Evolutionary conservation across 1,284 basidiomycete genomes (phyloP), one percentile per base, ranked within the genome.

Genomic region (Rugosomyces carneus): DNA sequence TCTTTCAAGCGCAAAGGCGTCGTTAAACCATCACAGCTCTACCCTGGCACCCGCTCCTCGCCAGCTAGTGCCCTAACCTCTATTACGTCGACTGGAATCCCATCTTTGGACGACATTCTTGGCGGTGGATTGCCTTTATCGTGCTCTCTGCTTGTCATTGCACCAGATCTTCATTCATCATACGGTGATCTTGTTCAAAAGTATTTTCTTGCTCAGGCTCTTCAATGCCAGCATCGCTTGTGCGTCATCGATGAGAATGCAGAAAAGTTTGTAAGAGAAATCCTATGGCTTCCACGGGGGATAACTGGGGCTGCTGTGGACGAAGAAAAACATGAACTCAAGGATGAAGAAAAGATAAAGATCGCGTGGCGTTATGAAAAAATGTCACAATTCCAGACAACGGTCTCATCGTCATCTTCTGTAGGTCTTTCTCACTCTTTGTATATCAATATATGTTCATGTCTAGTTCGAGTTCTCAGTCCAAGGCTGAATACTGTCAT

Each of bases 281-380:
- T 84, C 63, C 92, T 93, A 85, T 94, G 92, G 92, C 66, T 70
- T 44, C 69, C 80, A 16, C 62, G 66, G 34, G 44, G 32, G 11
- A 68, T 71, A 19, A 48, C 43, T 20, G 53, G 55, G 20, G 38
- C 35, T 27, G 67, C 61, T 31, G 66, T 67, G 36, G 71, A 68
- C 36, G 69, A 70, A 45, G 76, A 75, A 31, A 66, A 68, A 49
- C 64, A 62, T 32, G 37, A 51, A 47, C n/a, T n/a, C n/a, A 60
- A 74, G 36, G 55, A 57, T 11, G 57, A 59, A 29, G 55, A 65
- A 29, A 77, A 75, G 56, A 81, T 92, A 52, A 91, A 87, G 67
- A 96, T 97, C 58, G 95, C 95, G 31, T 99, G 95, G 90, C 76
- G 95, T 58, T 99, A 99, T 64, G 89, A 91, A 58, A 75, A 81